Evolutionary conservation across 2,329 filamentous ascomycete species (phyloP).

Genomic region (Penicillium paneum): DNA sequence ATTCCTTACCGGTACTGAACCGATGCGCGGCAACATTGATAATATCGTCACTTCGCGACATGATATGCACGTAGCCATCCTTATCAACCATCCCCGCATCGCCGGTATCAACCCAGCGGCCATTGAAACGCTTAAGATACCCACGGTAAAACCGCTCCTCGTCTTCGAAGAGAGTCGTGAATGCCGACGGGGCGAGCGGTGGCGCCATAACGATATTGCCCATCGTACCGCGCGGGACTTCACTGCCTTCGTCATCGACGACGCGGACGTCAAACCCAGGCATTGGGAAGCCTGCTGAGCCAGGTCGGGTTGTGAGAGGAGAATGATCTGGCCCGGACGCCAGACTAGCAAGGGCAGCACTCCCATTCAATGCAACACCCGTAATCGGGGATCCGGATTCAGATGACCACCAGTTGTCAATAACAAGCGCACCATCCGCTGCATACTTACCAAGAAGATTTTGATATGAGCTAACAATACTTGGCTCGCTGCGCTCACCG

Average conservation of each 20-base stretch:
- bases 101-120: constrained; percentile 84
- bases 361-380: constrained; percentile 61
- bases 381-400: constrained; percentile 69
- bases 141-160: constrained; percentile 80
- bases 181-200: constrained; percentile 80
- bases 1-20: constrained; percentile 70
- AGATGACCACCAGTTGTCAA: constrained; percentile 74
- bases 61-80: constrained; percentile 64
- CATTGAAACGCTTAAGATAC: constrained; percentile 77
- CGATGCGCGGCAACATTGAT: constrained; percentile 95
- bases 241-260: constrained; percentile 74
- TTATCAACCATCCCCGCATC: constrained; percentile 83
- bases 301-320: constrained; percentile 68
- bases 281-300: constrained; percentile 86
- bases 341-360: constrained; percentile 49
- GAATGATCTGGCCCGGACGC: not conserved
- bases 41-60: constrained; percentile 72
- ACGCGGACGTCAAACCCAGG: constrained; percentile 85
- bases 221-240: constrained; percentile 70
- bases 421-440: constrained; percentile 59
- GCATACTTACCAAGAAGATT: constrained; percentile 65
- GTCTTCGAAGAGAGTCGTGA: constrained; percentile 82
- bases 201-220: constrained; percentile 85
- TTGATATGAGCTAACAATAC: constrained; percentile 78
- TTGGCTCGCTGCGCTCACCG: constrained; percentile 84